These are phyloP conservation scores for Russula dissimulans DNA, from an alignment of 768 basidiomycete species.

Conservation along the genomic window DNA sequence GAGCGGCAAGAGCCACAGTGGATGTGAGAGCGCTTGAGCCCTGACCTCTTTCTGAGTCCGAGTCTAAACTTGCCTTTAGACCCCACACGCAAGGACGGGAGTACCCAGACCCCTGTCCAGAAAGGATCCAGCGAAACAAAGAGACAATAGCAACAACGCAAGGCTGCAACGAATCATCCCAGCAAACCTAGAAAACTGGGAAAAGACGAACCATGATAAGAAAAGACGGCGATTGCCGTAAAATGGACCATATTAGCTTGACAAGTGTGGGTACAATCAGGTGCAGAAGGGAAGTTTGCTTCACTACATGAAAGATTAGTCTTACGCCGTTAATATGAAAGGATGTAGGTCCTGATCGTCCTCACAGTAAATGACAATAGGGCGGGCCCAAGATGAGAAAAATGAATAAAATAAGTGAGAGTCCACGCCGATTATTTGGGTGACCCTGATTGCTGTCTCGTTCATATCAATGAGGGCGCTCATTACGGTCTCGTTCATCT, in stretches of 20 bases:
- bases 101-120: not conserved
- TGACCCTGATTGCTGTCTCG: slow-evolving; percentile 8
- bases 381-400: not conserved
- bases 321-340: too few species aligned
- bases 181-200: not conserved
- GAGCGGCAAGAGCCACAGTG: not conserved
- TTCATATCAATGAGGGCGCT: slow-evolving; percentile 11
- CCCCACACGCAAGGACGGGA: not conserved
- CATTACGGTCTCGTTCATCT: slow-evolving; percentile 9
- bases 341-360: not conserved
- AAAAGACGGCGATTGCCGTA: not conserved
- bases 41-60: not conserved
- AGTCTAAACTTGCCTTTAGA: not conserved
- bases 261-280: not conserved
- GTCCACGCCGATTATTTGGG: not conserved
- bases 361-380: slow-evolving; percentile 2
- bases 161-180: slow-evolving; percentile 2
- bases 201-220: slow-evolving; percentile 1
- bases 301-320: slow-evolving; percentile 1
- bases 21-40: not conserved
- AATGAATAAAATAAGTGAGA: not conserved
- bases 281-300: slow-evolving; percentile 1
- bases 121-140: slow-evolving; percentile 1
- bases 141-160: not conserved
- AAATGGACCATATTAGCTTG: slow-evolving; percentile 6